Evolutionary conservation across 116 monocot species (phyloP), one percentile per base, ranked within the genome.

Genomic region (Zostera marina): DNA sequence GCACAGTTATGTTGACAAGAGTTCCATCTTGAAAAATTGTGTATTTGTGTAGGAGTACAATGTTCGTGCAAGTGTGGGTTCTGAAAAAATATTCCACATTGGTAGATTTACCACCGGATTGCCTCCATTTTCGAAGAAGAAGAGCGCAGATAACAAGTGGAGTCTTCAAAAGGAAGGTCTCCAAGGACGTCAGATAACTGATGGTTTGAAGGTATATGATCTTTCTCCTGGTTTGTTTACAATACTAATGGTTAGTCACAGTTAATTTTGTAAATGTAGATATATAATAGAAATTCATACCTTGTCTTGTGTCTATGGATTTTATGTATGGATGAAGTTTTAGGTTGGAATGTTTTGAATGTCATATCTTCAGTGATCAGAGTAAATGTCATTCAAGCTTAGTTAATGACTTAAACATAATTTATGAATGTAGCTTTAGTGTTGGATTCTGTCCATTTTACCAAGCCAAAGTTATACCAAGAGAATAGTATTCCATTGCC

Each of bases 61-160:
- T 79, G 99, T 99, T 46, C 76, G 98, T 7, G 83, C 91, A 47
- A 91, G 80, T 61, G 63, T 81, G 4, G 75, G 59, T 49, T 55
- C 63, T 12, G 99, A 99, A 42, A 99, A 91, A 67, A 60, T 56
- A 39, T 91, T 72, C 53, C 83, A 71, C 59, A 99, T 99, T 57
- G 99, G 81, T 15, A 87, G 99, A 70, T 99, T 99, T 70, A 75
- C 74, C 15, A 74, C 83, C 9, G 99, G 99, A 42, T 66, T 99
- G 63, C 99, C 91, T 5, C 82, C 87, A 15, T 90, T 99, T 61
- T 87, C 86, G 22, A 89, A 77, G 77, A 96, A 99, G 71, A 91
- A 86, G 44, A 78, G 66, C 66, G 73, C 83, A 13, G 99, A 99
- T 56, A 87, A 90, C 62, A 99, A 87, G 65, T 99, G 91, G 99